Percentiles rank a stretch among this genome's conserved stretches.
Conservation (phyloP, 257 asterid genomes). For the Ophiorrhiza pumila region DNA sequence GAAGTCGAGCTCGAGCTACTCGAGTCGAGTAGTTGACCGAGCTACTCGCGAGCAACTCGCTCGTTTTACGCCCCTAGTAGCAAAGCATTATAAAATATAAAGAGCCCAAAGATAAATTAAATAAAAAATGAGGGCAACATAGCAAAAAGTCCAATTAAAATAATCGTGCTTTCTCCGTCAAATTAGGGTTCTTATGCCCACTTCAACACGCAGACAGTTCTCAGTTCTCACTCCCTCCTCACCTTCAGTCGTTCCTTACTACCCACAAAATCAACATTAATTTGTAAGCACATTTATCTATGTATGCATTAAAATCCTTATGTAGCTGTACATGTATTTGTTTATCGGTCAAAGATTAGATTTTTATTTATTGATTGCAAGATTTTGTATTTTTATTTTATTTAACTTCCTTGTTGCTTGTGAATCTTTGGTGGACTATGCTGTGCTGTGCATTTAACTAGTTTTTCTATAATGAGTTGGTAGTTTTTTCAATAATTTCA, state of each 20-base stretch:
- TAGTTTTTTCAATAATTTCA: neutral
- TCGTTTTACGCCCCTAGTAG: no score
- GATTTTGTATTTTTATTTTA: neutral
- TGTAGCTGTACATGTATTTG: neutral
- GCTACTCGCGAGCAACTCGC: no score
- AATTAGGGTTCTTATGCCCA: constrained; percentile 62
- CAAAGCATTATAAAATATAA: neutral
- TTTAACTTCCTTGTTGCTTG: neutral
- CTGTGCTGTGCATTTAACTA: neutral
- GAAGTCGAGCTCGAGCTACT: no score
- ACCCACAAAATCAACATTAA: neutral
- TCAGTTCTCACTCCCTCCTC: constrained; percentile 15
- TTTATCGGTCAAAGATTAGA: neutral
- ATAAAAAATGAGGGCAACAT: constrained; percentile 18
- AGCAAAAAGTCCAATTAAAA: constrained; percentile 31
- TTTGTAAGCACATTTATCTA: neutral
- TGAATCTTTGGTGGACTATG: constrained; percentile 8
- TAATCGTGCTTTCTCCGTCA: constrained; percentile 54
- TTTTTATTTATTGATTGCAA: neutral
- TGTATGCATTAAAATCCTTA: neutral
- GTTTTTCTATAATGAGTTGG: constrained; percentile 4
- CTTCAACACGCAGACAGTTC: constrained; percentile 13
- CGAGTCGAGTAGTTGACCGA: no score
- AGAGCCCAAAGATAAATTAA: constrained; percentile 3
- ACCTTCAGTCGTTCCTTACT: constrained; percentile 32